Percentiles rank a stretch among this genome's conserved stretches.
Evolutionary conservation across 2,329 filamentous ascomycete species (phyloP).

Genomic region (Xylaria sp.): DNA sequence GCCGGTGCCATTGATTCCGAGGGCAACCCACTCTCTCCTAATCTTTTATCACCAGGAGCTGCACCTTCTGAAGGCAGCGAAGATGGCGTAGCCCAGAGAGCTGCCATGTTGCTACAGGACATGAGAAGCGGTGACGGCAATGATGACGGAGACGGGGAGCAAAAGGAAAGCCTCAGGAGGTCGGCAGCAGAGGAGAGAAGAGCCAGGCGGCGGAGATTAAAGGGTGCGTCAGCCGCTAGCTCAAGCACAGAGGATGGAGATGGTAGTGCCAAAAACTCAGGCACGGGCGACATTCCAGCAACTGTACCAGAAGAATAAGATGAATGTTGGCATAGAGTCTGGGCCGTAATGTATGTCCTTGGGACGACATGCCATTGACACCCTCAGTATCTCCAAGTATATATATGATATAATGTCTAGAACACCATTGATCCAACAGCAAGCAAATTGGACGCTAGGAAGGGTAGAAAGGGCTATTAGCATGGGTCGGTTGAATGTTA

Average conservation of each 20-base stretch:
- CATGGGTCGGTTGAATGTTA: conserved; percentile 22
- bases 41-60: conserved; percentile 55
- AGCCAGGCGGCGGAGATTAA: conserved; percentile 49
- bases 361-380: conserved; percentile 11
- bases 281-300: conserved; percentile 42
- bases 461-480: conserved; percentile 17
- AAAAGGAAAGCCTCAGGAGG: conserved; percentile 71
- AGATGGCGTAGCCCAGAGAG: conserved; percentile 85
- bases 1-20: conserved; percentile 60
- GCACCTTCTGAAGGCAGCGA: conserved; percentile 54
- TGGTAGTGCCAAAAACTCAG: conserved; percentile 40
- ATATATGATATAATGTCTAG: conserved; percentile 41
- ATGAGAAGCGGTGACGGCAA: conserved; percentile 75
- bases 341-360: conserved; percentile 8
- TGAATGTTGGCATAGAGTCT: neutral
- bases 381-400: conserved; percentile 38
- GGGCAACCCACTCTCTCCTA: conserved; percentile 64
- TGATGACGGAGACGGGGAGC: conserved; percentile 64
- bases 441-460: conserved; percentile 12
- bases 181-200: conserved; percentile 55
- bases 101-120: conserved; percentile 84
- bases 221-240: conserved; percentile 45
- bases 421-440: conserved; percentile 30
- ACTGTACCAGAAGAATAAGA: conserved; percentile 41
- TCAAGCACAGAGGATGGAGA: conserved; percentile 41